phyloP scores from a whole-genome alignment of 116 monocot genomes.

The Cymodocea nodosa region DNA sequence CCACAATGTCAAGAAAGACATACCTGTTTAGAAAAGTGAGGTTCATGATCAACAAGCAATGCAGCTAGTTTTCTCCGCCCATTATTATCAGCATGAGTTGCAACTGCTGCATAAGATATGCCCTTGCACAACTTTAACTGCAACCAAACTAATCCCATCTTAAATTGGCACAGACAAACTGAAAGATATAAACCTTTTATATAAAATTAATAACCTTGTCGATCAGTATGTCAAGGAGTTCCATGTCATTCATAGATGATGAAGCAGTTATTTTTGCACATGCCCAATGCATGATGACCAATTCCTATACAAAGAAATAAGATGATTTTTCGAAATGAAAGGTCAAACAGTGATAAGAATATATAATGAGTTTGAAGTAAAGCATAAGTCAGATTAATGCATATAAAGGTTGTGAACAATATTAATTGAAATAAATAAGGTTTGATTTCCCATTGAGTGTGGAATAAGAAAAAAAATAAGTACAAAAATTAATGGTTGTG shows the following conservation, averaged over 20 bases:
- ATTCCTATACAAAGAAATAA: conserved; percentile 48
- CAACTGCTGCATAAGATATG: conserved; percentile 90
- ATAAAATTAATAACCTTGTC: conserved; percentile 59
- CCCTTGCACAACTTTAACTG: conserved; percentile 92
- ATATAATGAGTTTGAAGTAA: too few relatives aligned
- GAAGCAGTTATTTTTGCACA: conserved; percentile 86
- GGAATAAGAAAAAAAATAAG: too few relatives aligned
- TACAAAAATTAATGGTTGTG: too few relatives aligned
- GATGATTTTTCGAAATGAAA: too few relatives aligned
- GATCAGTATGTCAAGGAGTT: conserved; percentile 72
- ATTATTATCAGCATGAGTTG: conserved; percentile 86
- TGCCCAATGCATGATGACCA: conserved; percentile 98
- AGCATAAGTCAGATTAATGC: too few relatives aligned
- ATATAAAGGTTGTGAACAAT: too few relatives aligned
- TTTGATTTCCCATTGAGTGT: too few relatives aligned
- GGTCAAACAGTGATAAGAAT: too few relatives aligned
- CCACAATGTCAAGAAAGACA: neutral
- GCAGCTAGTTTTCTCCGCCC: conserved; percentile 84
- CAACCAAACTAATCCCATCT: conserved; percentile 5
- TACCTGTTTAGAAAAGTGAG: conserved; percentile 78
- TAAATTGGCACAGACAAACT: neutral
- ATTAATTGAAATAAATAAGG: too few relatives aligned
- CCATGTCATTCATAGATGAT: conserved; percentile 40
- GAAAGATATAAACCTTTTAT: neutral
- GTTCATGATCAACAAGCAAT: conserved; percentile 89